Base-by-base conservation (phyloP, 345 rosid species). In the Physaria fendleri region DNA sequence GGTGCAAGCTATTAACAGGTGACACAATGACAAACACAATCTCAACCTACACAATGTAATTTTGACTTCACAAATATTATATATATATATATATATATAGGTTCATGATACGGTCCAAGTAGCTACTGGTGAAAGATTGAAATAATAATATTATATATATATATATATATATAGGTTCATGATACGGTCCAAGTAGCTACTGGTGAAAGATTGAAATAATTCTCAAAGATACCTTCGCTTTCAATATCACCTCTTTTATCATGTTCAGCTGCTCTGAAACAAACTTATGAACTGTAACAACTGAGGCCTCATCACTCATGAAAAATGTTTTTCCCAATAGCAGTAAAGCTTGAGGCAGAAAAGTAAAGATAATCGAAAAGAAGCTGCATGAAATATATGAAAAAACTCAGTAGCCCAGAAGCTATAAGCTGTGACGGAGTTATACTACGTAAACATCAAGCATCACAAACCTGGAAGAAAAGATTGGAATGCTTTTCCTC, bases 401-500 rank as follows among this genome's bases (percentile, higher is more conserved):
- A 48, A 44, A 45, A 44, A 47, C 29, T 63, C 64, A 54, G 59
- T 16, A 5, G 12, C 13, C 14, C 14, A 48, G 24, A 14, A 52
- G 22, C 21, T 16, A 35, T 21, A 20, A 71, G 35, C 41, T 43
- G 4, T n/a, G 32, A 45, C 12, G 7, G 39, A 48, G 6, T 5
- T 24, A 32, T 42, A 24, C 43, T 8, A 30, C 37, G 54, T n/a
- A 23, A 64, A 3, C 17, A 33, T 13, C 28, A 21, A 33, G 8
- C 30, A 16, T 47, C 61, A 64, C 56, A 25, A 71, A 64, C 99
- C 95, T 81, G 85, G 65, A 76, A 83, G 71, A 84, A 93, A 52
- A 76, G 25, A 43, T 28, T 65, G 35, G 73, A 66, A 77, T 93
- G 99, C 49, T 84, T 91, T 71, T 82, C 93, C 72, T 93, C 99